Percentiles rank a stretch among this genome's conserved stretches.
These are phyloP conservation scores for Penicillium sp. DNA, from an alignment of 2,329 filamentous ascomycete genomes.

Conservation along the genomic window DNA sequence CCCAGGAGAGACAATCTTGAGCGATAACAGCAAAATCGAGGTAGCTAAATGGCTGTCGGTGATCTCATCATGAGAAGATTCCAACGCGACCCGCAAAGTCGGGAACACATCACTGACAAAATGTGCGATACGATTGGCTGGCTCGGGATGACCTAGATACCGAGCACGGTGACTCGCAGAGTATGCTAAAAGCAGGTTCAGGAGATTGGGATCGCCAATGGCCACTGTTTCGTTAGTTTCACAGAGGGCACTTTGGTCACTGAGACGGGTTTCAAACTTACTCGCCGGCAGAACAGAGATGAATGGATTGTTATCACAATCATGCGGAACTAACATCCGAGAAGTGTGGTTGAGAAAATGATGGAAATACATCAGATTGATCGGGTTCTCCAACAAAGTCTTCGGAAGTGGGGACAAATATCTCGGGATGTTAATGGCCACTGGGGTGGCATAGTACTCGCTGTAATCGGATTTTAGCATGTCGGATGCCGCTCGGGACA, in stretches of 20 bases:
- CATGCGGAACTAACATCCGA: slow-evolving; percentile 61
- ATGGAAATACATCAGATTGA: slow-evolving; percentile 75
- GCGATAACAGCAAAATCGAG: slow-evolving; percentile 78
- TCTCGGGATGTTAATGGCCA: slow-evolving; percentile 62
- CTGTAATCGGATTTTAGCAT: slow-evolving; percentile 49
- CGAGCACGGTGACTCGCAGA: slow-evolving; percentile 80
- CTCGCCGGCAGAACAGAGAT: slow-evolving; percentile 61
- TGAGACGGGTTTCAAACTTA: slow-evolving; percentile 37
- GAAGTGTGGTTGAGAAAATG: slow-evolving; percentile 79
- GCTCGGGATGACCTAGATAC: slow-evolving; percentile 70
- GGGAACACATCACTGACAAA: slow-evolving; percentile 73
- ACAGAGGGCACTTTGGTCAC: slow-evolving; percentile 30
- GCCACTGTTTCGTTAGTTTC: slow-evolving; percentile 49
- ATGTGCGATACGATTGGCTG: slow-evolving; percentile 71
- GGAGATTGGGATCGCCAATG: slow-evolving; percentile 55
- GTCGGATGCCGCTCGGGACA: background rate
- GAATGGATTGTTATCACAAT: slow-evolving; percentile 61
- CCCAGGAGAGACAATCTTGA: slow-evolving; percentile 79
- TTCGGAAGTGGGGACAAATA: slow-evolving; percentile 56
- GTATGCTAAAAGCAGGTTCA: slow-evolving; percentile 76
- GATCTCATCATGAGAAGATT: slow-evolving; percentile 60
- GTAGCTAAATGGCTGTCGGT: slow-evolving; percentile 74
- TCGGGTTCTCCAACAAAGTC: slow-evolving; percentile 66
- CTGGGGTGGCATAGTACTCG: slow-evolving; percentile 69
- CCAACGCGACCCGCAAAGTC: slow-evolving; percentile 65